Conservation (phyloP, 371 early-diverging fungal genomes). For the Mortierella sp. region DNA sequence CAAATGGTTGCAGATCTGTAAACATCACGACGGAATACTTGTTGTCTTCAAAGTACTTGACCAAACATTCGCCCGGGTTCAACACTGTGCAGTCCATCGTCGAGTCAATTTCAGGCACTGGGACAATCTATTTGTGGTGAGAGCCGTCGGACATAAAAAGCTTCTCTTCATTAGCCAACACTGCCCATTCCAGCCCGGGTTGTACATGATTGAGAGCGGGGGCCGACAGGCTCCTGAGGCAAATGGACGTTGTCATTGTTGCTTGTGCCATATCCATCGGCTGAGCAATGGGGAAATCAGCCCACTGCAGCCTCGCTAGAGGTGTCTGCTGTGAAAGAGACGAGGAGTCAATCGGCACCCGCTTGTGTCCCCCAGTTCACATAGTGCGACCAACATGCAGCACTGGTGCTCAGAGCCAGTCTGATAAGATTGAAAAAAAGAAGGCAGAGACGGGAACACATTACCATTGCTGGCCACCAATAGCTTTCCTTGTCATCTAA, state of each 20-base stretch:
- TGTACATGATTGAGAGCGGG: too few species aligned
- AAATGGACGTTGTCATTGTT: too few species aligned
- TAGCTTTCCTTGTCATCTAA: slow-evolving; percentile 50
- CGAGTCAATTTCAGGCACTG: slow-evolving; percentile 60
- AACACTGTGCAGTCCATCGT: slow-evolving; percentile 58
- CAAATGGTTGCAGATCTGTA: slow-evolving; percentile 46
- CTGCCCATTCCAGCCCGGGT: too few species aligned
- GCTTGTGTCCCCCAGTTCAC: too few species aligned
- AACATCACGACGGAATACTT: slow-evolving; percentile 49
- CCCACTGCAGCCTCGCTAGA: neutral
- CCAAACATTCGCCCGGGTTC: slow-evolving; percentile 50
- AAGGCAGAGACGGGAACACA: neutral
- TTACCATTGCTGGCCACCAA: slow-evolving; percentile 57
- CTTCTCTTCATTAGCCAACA: too few species aligned
- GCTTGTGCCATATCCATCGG: too few species aligned
- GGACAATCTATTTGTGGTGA: slow-evolving; percentile 55
- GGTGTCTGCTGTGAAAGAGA: neutral
- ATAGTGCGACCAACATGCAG: too few species aligned
- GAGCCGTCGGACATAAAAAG: too few species aligned
- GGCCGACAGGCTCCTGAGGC: too few species aligned
- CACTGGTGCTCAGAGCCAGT: neutral
- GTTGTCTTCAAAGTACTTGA: slow-evolving; percentile 59
- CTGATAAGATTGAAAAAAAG: slow-evolving; percentile 1
- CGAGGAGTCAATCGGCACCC: neutral
- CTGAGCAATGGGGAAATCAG: too few species aligned